A percentile compares a stretch with the other conserved stretches of the same genome.
These are phyloP conservation scores for Fusarium clavum DNA, from an alignment of 2,329 filamentous ascomycete genomes.

Conservation along the genomic window DNA sequence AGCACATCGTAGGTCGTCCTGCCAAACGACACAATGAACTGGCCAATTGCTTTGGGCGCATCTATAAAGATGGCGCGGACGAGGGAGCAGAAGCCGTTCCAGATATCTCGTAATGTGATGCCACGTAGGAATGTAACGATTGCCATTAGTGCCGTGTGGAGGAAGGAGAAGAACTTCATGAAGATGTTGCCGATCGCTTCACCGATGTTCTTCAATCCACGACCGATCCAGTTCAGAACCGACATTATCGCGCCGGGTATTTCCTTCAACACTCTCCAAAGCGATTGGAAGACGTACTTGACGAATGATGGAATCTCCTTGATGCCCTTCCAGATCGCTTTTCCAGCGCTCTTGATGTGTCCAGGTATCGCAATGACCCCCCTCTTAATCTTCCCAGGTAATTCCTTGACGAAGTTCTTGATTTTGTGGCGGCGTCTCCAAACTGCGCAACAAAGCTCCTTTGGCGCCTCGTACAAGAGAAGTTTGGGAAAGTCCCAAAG, in stretches of 20 bases:
- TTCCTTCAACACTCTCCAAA: slow-evolving; percentile 41
- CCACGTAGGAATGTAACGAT: slow-evolving; percentile 50
- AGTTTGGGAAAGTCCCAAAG: slow-evolving; percentile 49
- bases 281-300: slow-evolving; percentile 4
- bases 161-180: slow-evolving; percentile 46
- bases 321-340: slow-evolving; percentile 28
- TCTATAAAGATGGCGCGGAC: slow-evolving; percentile 50
- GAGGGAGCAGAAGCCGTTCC: slow-evolving; percentile 50
- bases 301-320: slow-evolving; percentile 38
- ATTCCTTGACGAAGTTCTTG: slow-evolving; percentile 41
- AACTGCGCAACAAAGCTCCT: slow-evolving; percentile 11
- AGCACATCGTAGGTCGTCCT: slow-evolving; percentile 46
- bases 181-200: slow-evolving; percentile 43
- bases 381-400: slow-evolving; percentile 46
- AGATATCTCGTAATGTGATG: slow-evolving; percentile 56
- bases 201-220: slow-evolving; percentile 44
- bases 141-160: slow-evolving; percentile 53
- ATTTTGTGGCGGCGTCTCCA: slow-evolving; percentile 48
- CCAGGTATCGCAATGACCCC: slow-evolving; percentile 33
- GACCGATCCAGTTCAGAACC: slow-evolving; percentile 48
- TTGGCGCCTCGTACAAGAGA: slow-evolving; percentile 46
- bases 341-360: slow-evolving; percentile 12
- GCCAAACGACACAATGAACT: slow-evolving; percentile 41
- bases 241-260: slow-evolving; percentile 41
- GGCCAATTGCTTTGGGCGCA: slow-evolving; percentile 45